Conservation (phyloP, 2,329 filamentous ascomycete species). For the Ophiostoma angusticollis region DNA sequence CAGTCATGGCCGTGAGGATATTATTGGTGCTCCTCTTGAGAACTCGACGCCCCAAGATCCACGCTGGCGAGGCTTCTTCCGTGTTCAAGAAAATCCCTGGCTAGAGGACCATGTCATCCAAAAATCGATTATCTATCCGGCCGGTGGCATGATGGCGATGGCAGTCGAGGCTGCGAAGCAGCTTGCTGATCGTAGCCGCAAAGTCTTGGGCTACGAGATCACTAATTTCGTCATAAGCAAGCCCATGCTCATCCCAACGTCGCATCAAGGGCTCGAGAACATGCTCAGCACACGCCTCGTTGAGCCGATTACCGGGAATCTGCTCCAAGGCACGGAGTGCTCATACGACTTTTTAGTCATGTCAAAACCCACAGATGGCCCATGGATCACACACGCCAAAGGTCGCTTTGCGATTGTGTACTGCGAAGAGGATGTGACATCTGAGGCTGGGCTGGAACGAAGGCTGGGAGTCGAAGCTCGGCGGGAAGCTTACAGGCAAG, state of each 20-base stretch:
- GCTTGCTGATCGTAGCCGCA: slow-evolving; percentile 9
- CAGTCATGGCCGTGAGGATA: slow-evolving; percentile 16
- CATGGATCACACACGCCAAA: slow-evolving; percentile 28
- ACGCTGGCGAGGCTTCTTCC: slow-evolving; percentile 33
- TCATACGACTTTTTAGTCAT: slow-evolving; percentile 24
- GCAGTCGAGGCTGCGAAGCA: slow-evolving; percentile 25
- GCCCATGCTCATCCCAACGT: slow-evolving; percentile 14
- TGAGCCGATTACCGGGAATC: slow-evolving; percentile 4
- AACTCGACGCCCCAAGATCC: slow-evolving; percentile 18
- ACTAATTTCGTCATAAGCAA: slow-evolving; percentile 13
- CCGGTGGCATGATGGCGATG: slow-evolving; percentile 25
- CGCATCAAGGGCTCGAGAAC: slow-evolving; percentile 32
- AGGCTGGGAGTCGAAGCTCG: neutral
- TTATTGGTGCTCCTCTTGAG: slow-evolving; percentile 16
- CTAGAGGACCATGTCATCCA: slow-evolving; percentile 31
- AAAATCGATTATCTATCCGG: slow-evolving; percentile 24
- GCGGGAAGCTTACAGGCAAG: slow-evolving; percentile 14
- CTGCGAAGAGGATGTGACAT: neutral
- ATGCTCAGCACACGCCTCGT: slow-evolving; percentile 30
- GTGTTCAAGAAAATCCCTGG: slow-evolving; percentile 30
- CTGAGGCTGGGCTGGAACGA: neutral
- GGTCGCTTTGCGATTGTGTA: slow-evolving; percentile 18
- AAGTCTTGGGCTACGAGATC: slow-evolving; percentile 10
- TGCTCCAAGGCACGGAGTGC: neutral
- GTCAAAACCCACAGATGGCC: slow-evolving; percentile 27